A percentile compares a stretch with the other conserved stretches of the same genome.
phyloP scores from a whole-genome alignment of 495 filamentous ascomycete species.

The Penicillium alfredii region DNA sequence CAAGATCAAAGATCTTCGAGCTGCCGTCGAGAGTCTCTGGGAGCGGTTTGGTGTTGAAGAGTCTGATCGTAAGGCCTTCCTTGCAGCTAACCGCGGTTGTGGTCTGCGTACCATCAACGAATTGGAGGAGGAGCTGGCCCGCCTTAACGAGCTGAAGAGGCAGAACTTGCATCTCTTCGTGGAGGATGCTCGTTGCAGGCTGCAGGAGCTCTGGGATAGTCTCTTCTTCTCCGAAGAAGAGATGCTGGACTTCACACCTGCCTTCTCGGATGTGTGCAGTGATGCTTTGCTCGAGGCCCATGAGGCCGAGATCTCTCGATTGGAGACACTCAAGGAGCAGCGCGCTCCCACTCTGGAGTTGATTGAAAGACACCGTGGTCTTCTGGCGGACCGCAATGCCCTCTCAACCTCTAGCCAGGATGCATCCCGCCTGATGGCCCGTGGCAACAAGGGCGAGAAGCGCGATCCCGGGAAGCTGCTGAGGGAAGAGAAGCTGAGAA shows the following conservation, averaged over 20 bases:
- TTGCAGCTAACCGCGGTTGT: conserved; percentile 66
- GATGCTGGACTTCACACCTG: conserved; percentile 94
- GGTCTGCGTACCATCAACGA: conserved; percentile 86
- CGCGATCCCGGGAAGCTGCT: conserved; percentile 93
- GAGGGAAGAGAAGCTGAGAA: conserved; percentile 96
- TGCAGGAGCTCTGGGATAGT: conserved; percentile 91
- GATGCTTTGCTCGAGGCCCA: conserved; percentile 87
- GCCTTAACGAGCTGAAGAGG: conserved; percentile 85
- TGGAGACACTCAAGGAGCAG: conserved; percentile 81
- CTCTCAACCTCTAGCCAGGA: conserved; percentile 85
- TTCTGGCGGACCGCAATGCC: conserved; percentile 83
- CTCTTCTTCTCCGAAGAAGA: conserved; percentile 96
- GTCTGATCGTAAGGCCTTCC: conserved; percentile 73
- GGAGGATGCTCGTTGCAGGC: conserved; percentile 80
- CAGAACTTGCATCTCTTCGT: conserved; percentile 95
- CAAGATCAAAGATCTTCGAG: conserved; percentile 68
- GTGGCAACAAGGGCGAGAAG: conserved; percentile 81
- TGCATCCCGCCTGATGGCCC: conserved; percentile 83
- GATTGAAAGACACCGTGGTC: conserved; percentile 74
- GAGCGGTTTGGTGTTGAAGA: conserved; percentile 80
- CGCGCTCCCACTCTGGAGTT: conserved; percentile 75
- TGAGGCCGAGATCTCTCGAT: conserved; percentile 76
- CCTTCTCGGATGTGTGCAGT: conserved; percentile 74
- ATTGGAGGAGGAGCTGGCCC: conserved; percentile 80
- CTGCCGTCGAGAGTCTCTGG: conserved; percentile 77